Evolutionary conservation across 2,329 filamentous ascomycete species (phyloP).

Genomic region (Zarea fungicola): DNA sequence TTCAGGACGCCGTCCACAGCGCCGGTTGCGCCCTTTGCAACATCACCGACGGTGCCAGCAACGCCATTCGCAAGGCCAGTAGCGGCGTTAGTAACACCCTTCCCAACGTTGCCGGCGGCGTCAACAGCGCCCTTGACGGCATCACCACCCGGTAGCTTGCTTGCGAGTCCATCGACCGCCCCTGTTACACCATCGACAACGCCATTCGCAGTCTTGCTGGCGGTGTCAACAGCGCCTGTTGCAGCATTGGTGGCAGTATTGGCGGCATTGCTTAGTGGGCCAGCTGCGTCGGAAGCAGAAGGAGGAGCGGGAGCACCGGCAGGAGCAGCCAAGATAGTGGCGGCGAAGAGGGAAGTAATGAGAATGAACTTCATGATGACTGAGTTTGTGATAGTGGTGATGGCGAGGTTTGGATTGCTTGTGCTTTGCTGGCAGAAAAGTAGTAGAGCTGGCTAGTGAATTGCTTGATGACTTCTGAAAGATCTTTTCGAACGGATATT

Average conservation of each 20-base stretch:
- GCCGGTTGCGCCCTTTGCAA: neutral
- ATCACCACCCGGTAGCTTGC: no score
- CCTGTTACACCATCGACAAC: neutral
- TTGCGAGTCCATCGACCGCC: no score
- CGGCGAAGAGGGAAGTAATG: neutral
- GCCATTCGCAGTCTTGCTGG: no score
- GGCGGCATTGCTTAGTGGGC: no score
- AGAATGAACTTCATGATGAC: neutral
- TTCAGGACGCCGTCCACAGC: neutral
- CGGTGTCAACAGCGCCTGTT: neutral
- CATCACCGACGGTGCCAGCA: neutral
- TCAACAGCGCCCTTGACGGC: neutral
- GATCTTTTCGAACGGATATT: no score
- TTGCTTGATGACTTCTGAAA: no score
- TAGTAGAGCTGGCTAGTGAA: no score
- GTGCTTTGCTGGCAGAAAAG: no score
- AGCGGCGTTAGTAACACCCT: no score
- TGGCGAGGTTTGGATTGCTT: neutral
- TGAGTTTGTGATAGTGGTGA: neutral
- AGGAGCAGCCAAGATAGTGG: neutral
- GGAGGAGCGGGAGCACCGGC: neutral
- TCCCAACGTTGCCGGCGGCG: neutral
- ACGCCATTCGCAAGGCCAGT: neutral
- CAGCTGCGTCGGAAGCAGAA: neutral
- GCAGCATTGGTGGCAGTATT: neutral